Conservation (phyloP, 139 green algal genomes). For the Yamagishiella unicocca region DNA sequence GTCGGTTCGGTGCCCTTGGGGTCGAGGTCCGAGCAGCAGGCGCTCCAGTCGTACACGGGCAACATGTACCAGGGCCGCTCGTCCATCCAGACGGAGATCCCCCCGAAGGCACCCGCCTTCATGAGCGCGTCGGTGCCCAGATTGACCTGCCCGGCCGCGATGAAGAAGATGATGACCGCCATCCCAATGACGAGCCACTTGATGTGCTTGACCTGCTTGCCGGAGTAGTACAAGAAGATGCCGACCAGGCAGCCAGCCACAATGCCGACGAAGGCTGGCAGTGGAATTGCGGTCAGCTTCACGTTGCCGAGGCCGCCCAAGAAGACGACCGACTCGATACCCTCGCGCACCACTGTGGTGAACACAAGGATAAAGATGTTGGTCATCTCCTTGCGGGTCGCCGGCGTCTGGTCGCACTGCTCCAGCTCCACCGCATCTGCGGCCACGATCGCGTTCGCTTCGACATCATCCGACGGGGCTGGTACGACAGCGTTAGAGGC, state of each 20-base stretch:
- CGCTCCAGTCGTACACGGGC: constrained; percentile 50
- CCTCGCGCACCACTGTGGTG: constrained; percentile 63
- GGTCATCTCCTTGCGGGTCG: constrained; percentile 34
- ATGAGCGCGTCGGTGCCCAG: constrained; percentile 37
- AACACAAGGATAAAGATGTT: constrained; percentile 61
- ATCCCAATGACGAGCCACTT: constrained; percentile 66
- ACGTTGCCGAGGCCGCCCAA: constrained; percentile 59
- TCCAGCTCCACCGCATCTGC: background rate
- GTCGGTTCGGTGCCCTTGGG: constrained; percentile 36
- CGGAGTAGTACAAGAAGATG: constrained; percentile 59
- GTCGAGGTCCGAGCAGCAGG: constrained; percentile 57
- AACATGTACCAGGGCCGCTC: constrained; percentile 60
- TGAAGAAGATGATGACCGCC: constrained; percentile 68
- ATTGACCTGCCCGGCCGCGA: constrained; percentile 63
- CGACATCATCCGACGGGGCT: background rate
- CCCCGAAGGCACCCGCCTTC: constrained; percentile 28
- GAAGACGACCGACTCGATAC: constrained; percentile 71
- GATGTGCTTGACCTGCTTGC: constrained; percentile 64
- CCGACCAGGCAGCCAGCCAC: constrained; percentile 38
- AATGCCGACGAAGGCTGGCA: constrained; percentile 52
- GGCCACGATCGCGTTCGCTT: background rate
- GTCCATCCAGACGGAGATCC: constrained; percentile 48
- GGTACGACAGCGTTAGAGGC: background rate
- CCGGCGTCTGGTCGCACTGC: background rate
- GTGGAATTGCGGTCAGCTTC: constrained; percentile 39